Conservation (phyloP, 2,329 filamentous ascomycete genomes). For the Stagonosporopsis tanaceti region DNA sequence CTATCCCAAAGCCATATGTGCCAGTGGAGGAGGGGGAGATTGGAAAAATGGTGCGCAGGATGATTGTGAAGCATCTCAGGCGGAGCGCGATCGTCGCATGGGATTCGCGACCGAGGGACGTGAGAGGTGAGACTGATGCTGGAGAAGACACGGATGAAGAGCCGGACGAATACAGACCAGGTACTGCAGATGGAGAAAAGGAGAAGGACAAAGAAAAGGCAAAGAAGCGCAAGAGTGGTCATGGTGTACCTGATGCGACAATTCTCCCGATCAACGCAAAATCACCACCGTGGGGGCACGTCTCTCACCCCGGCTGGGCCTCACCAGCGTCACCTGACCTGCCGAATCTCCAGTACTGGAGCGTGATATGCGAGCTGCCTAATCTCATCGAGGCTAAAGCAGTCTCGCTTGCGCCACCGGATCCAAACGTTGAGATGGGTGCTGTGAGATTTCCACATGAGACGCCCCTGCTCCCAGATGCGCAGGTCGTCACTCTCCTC, state of each 20-base stretch:
- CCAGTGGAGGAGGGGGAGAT: conserved; percentile 88
- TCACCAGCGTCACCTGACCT: conserved; percentile 78
- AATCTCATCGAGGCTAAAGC: conserved; percentile 92
- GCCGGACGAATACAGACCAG: conserved; percentile 25
- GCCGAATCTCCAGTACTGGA: conserved; percentile 81
- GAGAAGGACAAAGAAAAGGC: conserved; percentile 41
- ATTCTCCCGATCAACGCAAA: conserved; percentile 51
- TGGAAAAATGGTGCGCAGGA: conserved; percentile 73
- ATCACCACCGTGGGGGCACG: conserved; percentile 77
- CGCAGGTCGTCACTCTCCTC: conserved; percentile 73
- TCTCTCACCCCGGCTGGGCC: conserved; percentile 89
- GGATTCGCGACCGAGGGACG: conserved; percentile 74
- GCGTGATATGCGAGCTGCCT: conserved; percentile 83
- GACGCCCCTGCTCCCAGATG: conserved; percentile 61
- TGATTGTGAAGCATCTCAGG: conserved; percentile 76
- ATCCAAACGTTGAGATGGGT: conserved; percentile 52
- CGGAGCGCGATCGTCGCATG: conserved; percentile 84
- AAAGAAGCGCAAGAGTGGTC: conserved; percentile 35
- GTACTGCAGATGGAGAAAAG: conserved; percentile 41
- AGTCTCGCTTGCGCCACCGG: conserved; percentile 78
- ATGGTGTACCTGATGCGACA: conserved; percentile 36
- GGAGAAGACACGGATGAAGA: conserved; percentile 27
- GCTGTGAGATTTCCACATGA: conserved; percentile 33
- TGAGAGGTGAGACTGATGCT: conserved; percentile 52
- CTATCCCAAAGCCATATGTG: conserved; percentile 86